These are phyloP conservation scores for Collybia sp. DNA, from an alignment of 768 basidiomycete species.

Conservation along the genomic window DNA sequence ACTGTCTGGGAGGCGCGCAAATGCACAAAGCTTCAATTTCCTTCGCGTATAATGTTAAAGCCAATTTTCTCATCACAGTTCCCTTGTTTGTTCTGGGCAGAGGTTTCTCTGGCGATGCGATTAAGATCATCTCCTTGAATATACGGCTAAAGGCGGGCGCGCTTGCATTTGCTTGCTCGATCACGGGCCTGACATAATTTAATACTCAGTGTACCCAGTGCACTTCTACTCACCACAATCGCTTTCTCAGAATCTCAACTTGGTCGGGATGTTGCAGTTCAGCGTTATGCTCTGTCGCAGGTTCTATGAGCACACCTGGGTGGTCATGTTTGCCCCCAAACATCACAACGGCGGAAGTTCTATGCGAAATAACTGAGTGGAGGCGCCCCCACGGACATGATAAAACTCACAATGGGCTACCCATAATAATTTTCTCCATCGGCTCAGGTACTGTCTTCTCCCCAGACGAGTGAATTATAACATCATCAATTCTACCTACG, in stretches of 20 bases:
- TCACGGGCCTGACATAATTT: constrained; percentile 12
- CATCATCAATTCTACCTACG: constrained; percentile 5
- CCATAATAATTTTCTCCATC: constrained; percentile 3
- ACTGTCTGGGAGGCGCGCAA: no score
- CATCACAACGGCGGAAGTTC: constrained; percentile 20
- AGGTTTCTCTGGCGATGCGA: constrained; percentile 23
- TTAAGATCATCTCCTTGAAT: constrained; percentile 37
- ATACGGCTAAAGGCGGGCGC: constrained; percentile 27
- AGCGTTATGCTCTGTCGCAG: constrained; percentile 7
- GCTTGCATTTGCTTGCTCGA: constrained; percentile 26
- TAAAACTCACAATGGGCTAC: background rate
- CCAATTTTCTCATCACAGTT: constrained; percentile 29
- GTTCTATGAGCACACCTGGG: constrained; percentile 27
- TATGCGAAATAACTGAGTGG: background rate
- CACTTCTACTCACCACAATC: constrained; percentile 18
- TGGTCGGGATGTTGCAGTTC: constrained; percentile 17
- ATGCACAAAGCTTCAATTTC: constrained; percentile 34
- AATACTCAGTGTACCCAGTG: background rate
- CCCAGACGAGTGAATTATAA: constrained; percentile 6
- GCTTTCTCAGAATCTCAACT: constrained; percentile 21
- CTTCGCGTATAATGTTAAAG: constrained; percentile 24
- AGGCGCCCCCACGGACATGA: background rate
- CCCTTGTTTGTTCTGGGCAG: constrained; percentile 33
- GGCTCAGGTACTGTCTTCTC: constrained; percentile 3
- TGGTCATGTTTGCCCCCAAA: constrained; percentile 27